Evolutionary conservation across 768 basidiomycete species (phyloP).

Genomic region (Kwoniella botswanensis): DNA sequence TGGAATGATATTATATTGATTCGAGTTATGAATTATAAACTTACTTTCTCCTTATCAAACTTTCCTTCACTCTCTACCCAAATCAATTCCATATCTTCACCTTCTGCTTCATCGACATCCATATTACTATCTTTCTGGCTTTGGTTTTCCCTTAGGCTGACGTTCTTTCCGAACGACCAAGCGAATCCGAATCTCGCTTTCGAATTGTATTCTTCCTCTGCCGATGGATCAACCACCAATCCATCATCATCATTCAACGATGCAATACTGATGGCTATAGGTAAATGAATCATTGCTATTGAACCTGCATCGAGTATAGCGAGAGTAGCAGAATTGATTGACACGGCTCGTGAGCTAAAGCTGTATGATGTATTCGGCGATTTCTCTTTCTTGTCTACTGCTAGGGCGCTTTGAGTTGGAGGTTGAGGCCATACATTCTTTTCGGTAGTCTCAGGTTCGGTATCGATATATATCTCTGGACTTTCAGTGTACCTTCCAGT

Average conservation of each 20-base stretch:
- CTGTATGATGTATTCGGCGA: slow-evolving; percentile 20
- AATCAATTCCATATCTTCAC: slow-evolving; percentile 39
- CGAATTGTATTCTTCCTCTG: slow-evolving; percentile 51
- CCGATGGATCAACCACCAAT: slow-evolving; percentile 56
- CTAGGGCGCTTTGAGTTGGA: background rate
- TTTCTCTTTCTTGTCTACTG: background rate
- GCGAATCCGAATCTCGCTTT: slow-evolving; percentile 42
- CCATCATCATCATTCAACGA: slow-evolving; percentile 15
- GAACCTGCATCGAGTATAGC: slow-evolving; percentile 55
- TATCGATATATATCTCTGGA: slow-evolving; percentile 5
- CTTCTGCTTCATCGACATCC: slow-evolving; percentile 23
- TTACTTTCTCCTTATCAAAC: slow-evolving; percentile 39
- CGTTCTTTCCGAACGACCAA: slow-evolving; percentile 53
- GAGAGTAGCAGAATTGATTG: slow-evolving; percentile 58
- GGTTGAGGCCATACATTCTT: slow-evolving; percentile 30
- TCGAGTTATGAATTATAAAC: background rate
- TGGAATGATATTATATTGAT: no score
- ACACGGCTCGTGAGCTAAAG: slow-evolving; percentile 48
- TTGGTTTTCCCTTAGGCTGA: slow-evolving; percentile 12
- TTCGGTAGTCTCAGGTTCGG: slow-evolving; percentile 3
- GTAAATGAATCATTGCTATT: slow-evolving; percentile 50
- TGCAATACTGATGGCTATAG: slow-evolving; percentile 50
- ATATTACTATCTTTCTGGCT: slow-evolving; percentile 23
- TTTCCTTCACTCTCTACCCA: slow-evolving; percentile 53
- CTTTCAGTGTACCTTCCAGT: slow-evolving; percentile 4